phyloP scores from a whole-genome alignment of 2,329 filamentous ascomycete species.

The Ceratocystis variospora region DNA sequence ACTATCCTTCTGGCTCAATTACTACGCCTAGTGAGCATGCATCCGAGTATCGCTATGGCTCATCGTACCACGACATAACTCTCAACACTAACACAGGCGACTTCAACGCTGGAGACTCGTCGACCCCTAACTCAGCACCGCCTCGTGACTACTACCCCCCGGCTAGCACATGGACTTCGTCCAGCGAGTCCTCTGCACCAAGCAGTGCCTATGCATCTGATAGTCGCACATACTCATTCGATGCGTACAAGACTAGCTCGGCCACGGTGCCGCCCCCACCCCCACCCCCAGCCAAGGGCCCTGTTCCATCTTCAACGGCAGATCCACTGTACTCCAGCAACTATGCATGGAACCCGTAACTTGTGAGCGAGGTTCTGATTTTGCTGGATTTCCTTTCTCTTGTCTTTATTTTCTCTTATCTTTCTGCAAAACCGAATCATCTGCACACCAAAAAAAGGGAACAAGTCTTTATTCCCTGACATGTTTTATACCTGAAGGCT shows the following conservation, averaged over 20 bases:
- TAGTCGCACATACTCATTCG: conserved; percentile 35
- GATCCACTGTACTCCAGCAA: conserved; percentile 33
- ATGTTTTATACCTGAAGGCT: conserved; percentile 8
- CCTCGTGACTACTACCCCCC: conserved; percentile 42
- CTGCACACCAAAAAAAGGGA: conserved; percentile 5
- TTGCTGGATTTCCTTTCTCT: neutral
- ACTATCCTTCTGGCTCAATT: conserved; percentile 38
- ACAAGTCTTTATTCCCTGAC: conserved; percentile 11
- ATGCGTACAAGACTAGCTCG: conserved; percentile 32
- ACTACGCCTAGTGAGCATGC: conserved; percentile 36
- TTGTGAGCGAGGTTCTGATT: neutral
- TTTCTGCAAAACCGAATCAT: neutral
- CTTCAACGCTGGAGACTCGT: conserved; percentile 23
- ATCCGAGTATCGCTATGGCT: conserved; percentile 44
- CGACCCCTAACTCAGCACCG: conserved; percentile 22
- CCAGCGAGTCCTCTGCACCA: conserved; percentile 11
- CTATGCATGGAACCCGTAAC: conserved; percentile 45
- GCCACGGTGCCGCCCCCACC: conserved; percentile 28
- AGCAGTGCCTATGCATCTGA: conserved; percentile 15
- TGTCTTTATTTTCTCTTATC: conserved; percentile 13
- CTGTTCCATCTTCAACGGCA: conserved; percentile 11
- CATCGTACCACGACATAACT: conserved; percentile 29
- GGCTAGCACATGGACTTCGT: conserved; percentile 35
- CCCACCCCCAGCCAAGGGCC: conserved; percentile 26
- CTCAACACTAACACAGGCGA: conserved; percentile 22